Conservation (phyloP, 805 yeast species). For the Wickerhamiella azyma region DNA sequence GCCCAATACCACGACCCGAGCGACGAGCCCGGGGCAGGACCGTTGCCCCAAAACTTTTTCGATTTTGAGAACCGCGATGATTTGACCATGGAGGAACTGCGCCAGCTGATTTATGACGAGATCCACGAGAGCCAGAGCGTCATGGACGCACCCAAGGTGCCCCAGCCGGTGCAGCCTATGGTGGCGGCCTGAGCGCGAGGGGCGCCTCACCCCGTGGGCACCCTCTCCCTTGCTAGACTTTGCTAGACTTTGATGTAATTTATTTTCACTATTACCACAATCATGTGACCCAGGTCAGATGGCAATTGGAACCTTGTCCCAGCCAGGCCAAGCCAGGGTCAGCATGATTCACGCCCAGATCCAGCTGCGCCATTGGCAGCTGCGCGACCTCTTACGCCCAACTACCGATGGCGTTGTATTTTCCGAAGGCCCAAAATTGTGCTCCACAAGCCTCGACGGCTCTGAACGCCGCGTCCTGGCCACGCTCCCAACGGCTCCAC, state of each 20-base stretch:
- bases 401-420: conserved; percentile 35
- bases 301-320: too few species aligned
- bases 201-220: too few species aligned
- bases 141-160: conserved; percentile 4
- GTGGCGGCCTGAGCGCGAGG: background rate
- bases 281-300: too few species aligned
- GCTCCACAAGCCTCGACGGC: conserved; percentile 29
- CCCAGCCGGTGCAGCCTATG: conserved; percentile 11
- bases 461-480: background rate
- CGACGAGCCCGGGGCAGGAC: conserved; percentile 53
- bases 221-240: background rate
- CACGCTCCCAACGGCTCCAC: background rate
- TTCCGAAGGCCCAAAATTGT: conserved; percentile 43
- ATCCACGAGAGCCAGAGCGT: conserved; percentile 25
- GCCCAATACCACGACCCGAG: conserved; percentile 84
- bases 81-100: conserved; percentile 58
- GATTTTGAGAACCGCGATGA: conserved; percentile 67
- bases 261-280: background rate
- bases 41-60: conserved; percentile 76
- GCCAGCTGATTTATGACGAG: conserved; percentile 67
- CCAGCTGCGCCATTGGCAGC: conserved; percentile 54
- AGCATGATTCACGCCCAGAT: conserved; percentile 10
- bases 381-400: conserved; percentile 47
- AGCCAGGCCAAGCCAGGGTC: too few species aligned
- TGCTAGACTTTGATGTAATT: background rate